phyloP scores from a whole-genome alignment of 2,329 filamentous ascomycete genomes.

The Colletotrichum sp. region DNA sequence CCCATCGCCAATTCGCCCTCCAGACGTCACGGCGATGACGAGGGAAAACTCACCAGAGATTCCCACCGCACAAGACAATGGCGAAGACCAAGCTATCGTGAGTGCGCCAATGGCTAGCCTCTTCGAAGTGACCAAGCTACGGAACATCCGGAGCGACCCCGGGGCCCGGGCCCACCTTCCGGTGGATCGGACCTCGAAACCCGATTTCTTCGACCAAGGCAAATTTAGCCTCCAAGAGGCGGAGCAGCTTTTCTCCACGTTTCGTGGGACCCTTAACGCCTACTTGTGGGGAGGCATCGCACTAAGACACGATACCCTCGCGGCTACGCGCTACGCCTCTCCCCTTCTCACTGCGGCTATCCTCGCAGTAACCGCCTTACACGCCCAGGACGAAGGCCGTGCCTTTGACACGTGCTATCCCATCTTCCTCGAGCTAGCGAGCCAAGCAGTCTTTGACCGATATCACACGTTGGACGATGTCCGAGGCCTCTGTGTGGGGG shows the following conservation, averaged over 20 bases:
- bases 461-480: constrained; percentile 61
- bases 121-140: constrained; percentile 35
- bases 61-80: constrained; percentile 20
- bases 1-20: constrained; percentile 23
- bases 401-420: constrained; percentile 62
- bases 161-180: constrained; percentile 21
- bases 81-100: constrained; percentile 31
- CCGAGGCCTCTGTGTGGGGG: constrained; percentile 65
- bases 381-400: constrained; percentile 38
- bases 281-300: constrained; percentile 38
- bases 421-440: constrained; percentile 63
- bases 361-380: constrained; percentile 36
- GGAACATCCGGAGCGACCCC: constrained; percentile 36
- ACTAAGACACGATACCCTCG: constrained; percentile 31
- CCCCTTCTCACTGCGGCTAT: constrained; percentile 33
- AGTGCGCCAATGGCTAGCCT: constrained; percentile 36
- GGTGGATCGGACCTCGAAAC: constrained; percentile 16
- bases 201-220: constrained; percentile 34
- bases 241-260: constrained; percentile 31
- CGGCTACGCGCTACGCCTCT: constrained; percentile 31
- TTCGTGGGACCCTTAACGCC: constrained; percentile 32
- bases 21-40: constrained; percentile 33
- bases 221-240: constrained; percentile 30
- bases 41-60: constrained; percentile 34
- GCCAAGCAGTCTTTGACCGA: constrained; percentile 60